Percentiles rank a stretch among this genome's conserved stretches.
phyloP scores from a whole-genome alignment of 495 filamentous ascomycete species.

The Aspergillus kassunensis region DNA sequence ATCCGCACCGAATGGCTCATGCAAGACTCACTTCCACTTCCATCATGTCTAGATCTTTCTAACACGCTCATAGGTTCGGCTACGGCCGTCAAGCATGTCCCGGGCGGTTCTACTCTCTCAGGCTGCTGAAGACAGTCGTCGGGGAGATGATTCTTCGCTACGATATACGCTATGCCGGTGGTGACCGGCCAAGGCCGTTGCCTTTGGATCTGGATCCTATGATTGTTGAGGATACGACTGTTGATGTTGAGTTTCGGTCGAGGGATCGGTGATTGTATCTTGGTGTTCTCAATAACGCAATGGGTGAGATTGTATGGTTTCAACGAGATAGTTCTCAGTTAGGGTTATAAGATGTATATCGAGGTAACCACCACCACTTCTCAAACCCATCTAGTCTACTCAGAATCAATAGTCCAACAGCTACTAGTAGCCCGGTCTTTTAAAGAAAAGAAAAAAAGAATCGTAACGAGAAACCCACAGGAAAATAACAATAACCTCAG shows the following conservation, averaged over 20 bases:
- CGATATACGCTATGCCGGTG: background rate
- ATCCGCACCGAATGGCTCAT: background rate
- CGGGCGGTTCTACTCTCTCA: background rate
- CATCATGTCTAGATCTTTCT: background rate
- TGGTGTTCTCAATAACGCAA: no score
- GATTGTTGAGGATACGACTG: background rate
- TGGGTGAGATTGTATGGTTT: no score
- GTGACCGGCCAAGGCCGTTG: background rate
- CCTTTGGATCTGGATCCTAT: background rate
- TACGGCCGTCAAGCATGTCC: background rate
- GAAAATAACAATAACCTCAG: no score
- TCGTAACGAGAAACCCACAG: no score
- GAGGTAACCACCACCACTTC: no score
- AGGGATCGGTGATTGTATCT: background rate
- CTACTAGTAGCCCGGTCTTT: no score
- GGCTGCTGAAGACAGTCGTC: background rate
- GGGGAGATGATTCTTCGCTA: background rate
- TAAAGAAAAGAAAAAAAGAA: no score
- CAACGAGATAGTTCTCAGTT: no score
- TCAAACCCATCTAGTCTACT: no score
- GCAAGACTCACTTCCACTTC: background rate
- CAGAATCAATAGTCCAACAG: no score
- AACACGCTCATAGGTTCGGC: background rate
- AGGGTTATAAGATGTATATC: no score
- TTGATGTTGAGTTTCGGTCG: background rate